Conservation (phyloP, 306 rosid genomes). For the Pyrus betulifolia region DNA sequence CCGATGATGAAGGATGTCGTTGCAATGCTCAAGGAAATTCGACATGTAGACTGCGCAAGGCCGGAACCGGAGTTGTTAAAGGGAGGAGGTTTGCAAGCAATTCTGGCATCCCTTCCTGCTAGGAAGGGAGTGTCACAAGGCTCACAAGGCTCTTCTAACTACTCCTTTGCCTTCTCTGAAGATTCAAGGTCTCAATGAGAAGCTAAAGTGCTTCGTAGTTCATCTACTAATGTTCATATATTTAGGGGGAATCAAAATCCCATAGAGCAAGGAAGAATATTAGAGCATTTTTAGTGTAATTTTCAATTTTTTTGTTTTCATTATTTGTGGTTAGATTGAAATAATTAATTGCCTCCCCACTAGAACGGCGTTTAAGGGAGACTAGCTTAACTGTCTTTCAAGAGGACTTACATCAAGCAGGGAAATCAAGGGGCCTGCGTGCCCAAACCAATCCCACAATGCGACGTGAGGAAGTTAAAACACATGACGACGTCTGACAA, state of each 20-base stretch:
- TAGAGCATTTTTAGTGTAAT: conserved; percentile 20
- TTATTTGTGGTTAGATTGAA: conserved; percentile 14
- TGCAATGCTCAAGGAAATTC: conserved; percentile 71
- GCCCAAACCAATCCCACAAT: not conserved
- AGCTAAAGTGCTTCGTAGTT: not conserved
- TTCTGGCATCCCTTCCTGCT: conserved; percentile 44
- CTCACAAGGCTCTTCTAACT: conserved; percentile 57
- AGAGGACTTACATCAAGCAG: not conserved
- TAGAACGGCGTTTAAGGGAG: not conserved
- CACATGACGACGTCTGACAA: not conserved
- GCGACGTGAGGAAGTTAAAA: not conserved
- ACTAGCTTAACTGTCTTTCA: not conserved
- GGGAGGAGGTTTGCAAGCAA: conserved; percentile 26
- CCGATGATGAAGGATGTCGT: conserved; percentile 77
- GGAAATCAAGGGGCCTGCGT: not conserved
- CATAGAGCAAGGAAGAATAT: conserved; percentile 19
- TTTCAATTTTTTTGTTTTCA: not conserved
- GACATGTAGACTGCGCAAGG: conserved; percentile 37
- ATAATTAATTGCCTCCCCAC: not conserved
- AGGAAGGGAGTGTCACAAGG: conserved; percentile 45
- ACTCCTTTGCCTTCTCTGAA: conserved; percentile 76
- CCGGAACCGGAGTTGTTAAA: conserved; percentile 31
- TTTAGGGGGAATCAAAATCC: conserved; percentile 11
- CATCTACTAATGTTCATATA: conserved; percentile 18
- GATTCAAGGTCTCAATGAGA: conserved; percentile 26